Base-by-base conservation (phyloP, 2,329 filamentous ascomycete genomes). In the Paraphaeosphaeria minitans region DNA sequence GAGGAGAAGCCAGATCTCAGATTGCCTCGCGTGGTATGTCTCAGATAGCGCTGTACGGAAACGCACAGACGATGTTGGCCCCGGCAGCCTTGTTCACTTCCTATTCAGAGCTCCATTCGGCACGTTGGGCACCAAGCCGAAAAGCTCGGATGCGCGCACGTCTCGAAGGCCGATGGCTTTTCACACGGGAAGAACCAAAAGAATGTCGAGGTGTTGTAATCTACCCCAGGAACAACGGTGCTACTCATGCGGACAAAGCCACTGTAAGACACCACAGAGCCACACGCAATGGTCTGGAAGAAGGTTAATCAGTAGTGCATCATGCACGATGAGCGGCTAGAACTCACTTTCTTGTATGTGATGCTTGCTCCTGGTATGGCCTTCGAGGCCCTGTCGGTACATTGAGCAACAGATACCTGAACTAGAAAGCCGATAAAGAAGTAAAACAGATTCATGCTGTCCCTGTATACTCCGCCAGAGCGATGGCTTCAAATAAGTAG, bases 181-280 rank as follows among this genome's bases (percentile, higher is more conserved):
- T 39, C 37, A n/a, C 7, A n/a, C n/a, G 65, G 50, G 51, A 69
- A 64, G 51, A 59, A 68, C 67, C 67, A 70, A 53, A 69, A 70
- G 60, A 69, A 68, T 9, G 57, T 61, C 3, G 64, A 67, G 4
- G 66, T 62, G 52, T 67, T 67, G 61, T 71, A 73, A 8, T 59
- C 55, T 8, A 60, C 35, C 29, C 63, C 66, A 19, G 49, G 24
- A 9, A 68, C 50, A 16, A 75, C 74, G 24, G 76, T 74, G 3
- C 79, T 76, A 1, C 81, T 81, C 4, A 85, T 74, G 68, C 83
- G 79, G n/a, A 85, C 80, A 58, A 85, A 85, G 37, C 84, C 83
- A 2, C 81, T 80, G 69, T 85, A 87, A n/a, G 79, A 80, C 61
- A 78, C 82, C 53, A 83, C 80, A 14, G 80, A 82, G 70, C 84